Base-by-base conservation (phyloP, 768 basidiomycete species). In the Panellus pusillus region DNA sequence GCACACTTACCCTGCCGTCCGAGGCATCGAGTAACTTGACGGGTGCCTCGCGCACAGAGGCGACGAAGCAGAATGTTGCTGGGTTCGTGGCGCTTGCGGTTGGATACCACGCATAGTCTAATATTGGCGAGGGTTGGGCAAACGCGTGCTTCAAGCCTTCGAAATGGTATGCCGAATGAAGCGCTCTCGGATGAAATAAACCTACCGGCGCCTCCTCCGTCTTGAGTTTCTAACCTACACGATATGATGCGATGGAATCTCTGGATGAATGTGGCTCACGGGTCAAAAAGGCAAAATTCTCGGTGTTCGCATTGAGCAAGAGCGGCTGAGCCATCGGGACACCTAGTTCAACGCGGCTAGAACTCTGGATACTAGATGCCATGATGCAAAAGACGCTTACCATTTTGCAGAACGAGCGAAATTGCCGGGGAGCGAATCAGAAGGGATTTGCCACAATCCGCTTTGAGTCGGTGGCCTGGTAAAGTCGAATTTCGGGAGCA, bases 41-140 rank as follows among this genome's bases (percentile, higher is more conserved):
- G 0, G 95, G 94, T 40, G 82, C 82, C 66, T 96, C 93, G 20
- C 91, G 80, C 7, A 95, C 83, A 6, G 89, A 93, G 0, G 89
- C 81, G 0, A 92, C 72, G 65, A 94, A 94, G 68, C 93, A 95
- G 66, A 81, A 97, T 2, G 85, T 76, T 0, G 85, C 78, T 0
- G 83, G 80, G 40, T 84, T 75, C 7, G 65, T 61, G 1, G 68
- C 61, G 0, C 82, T 80, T 0, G 94, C 94, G 1, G 79, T 75
- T 0, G 96, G 94, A 64, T 89, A 96, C 94, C 95, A 98, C 15
- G 77, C 55, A 58, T 83, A 87, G 50, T 93, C 90, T 32, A 93
- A 78, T 32, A 95, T 80, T 0, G 93, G 81, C 0, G 86, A 78
- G 1, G 90, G 70, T 65, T 91, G 91, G 0, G 61, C 50, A 35